Percentiles rank a stretch among this genome's conserved stretches.
phyloP scores from a whole-genome alignment of 192 early-diverging fungal species.

The Kappamyces sp. region DNA sequence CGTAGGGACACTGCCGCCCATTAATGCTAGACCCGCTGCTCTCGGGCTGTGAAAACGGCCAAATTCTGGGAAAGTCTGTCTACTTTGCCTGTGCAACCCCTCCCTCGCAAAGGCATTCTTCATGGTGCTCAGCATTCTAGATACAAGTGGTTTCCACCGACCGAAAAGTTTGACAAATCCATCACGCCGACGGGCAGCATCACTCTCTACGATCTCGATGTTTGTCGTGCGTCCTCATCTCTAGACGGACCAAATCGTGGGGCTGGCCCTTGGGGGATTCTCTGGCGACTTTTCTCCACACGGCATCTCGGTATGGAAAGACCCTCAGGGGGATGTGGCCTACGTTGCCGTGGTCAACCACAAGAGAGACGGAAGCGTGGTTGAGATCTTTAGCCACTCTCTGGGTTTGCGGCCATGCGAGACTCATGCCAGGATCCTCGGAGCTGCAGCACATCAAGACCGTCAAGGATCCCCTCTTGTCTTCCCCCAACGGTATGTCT shows the following conservation, averaged over 20 bases:
- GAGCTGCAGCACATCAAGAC: conserved; percentile 3
- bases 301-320: background rate
- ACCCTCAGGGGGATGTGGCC: background rate
- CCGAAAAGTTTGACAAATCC: conserved; percentile 10
- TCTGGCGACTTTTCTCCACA: conserved; percentile 12
- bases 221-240: background rate
- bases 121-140: background rate
- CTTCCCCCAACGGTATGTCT: background rate
- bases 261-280: background rate
- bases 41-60: conserved; percentile 3
- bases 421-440: background rate
- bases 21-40: background rate
- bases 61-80: conserved; percentile 4
- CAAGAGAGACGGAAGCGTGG: conserved; percentile 2
- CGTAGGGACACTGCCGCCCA: background rate
- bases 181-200: background rate
- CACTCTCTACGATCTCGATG: background rate
- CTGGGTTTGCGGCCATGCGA: background rate
- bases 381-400: conserved; percentile 1
- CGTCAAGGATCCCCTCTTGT: background rate
- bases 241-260: background rate
- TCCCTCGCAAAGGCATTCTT: background rate
- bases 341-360: conserved; percentile 7
- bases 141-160: conserved; percentile 7
- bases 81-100: background rate